Evolutionary conservation across 768 basidiomycete species (phyloP).

Genomic region (Tremella fuciformis): DNA sequence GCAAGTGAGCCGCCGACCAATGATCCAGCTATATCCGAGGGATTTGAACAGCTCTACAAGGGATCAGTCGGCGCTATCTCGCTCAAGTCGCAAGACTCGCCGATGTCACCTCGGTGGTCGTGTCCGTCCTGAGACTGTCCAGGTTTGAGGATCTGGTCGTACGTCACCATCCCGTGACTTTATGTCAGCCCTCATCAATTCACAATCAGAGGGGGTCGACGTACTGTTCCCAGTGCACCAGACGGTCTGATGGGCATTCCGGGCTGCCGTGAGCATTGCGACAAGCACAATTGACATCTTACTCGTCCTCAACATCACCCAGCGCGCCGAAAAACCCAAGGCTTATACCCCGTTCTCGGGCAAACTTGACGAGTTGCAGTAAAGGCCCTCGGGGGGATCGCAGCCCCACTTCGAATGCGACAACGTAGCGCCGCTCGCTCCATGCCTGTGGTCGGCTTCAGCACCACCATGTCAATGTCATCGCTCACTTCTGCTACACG

Average conservation of each 20-base stretch:
- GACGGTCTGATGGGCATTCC: not conserved
- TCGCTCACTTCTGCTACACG: no score
- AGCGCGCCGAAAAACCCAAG: constrained; percentile 9
- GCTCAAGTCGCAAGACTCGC: not conserved
- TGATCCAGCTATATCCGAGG: constrained; percentile 4
- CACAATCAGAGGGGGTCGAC: no score
- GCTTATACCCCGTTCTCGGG: not conserved
- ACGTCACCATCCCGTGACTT: not conserved
- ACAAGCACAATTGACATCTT: no score
- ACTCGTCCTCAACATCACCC: not conserved
- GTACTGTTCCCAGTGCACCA: not conserved
- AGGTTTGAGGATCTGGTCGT: not conserved
- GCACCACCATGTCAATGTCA: no score
- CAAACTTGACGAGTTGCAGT: not conserved
- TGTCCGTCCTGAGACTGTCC: not conserved
- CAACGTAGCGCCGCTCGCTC: constrained; percentile 3
- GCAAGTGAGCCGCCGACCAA: not conserved
- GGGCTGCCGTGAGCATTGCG: not conserved
- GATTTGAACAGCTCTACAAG: not conserved
- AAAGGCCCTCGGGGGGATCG: not conserved
- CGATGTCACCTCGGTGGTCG: constrained; percentile 4
- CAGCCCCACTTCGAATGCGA: constrained; percentile 3
- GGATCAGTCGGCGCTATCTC: not conserved
- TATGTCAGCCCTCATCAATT: no score
- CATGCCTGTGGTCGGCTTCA: not conserved